Evolutionary conservation across 345 rosid genomes (phyloP).

Genomic region (Brassica cretica): DNA sequence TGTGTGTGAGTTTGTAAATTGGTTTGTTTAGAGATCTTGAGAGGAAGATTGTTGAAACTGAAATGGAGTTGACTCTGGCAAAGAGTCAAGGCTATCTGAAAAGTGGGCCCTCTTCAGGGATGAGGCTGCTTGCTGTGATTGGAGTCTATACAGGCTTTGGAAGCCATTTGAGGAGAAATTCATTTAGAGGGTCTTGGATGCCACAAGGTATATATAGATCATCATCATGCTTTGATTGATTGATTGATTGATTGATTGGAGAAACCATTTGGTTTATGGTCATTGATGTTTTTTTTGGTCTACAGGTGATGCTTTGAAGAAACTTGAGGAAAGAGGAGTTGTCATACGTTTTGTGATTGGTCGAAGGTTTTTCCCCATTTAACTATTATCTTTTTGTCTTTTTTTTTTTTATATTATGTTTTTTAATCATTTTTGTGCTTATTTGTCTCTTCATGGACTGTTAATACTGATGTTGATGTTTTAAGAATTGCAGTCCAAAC

Average conservation of each 20-base stretch:
- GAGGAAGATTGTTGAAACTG: conserved; percentile 80
- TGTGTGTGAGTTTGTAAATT: not conserved
- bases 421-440: not conserved
- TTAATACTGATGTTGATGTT: conserved; percentile 26
- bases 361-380: conserved; percentile 61
- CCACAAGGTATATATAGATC: conserved; percentile 59
- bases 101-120: conserved; percentile 43
- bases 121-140: conserved; percentile 81
- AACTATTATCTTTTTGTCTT: conserved; percentile 11
- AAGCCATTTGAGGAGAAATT: conserved; percentile 69
- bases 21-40: conserved; percentile 65
- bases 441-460: not conserved
- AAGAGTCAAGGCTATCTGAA: conserved; percentile 84
- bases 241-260: not conserved
- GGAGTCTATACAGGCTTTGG: conserved; percentile 98
- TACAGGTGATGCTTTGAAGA: conserved; percentile 71
- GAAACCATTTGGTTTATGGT: not conserved
- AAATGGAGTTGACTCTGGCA: conserved; percentile 94
- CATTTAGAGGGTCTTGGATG: conserved; percentile 94
- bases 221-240: conserved; percentile 4
- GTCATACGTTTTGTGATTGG: conserved; percentile 92
- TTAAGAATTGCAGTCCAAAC: conserved; percentile 62
- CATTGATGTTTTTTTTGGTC: not conserved
- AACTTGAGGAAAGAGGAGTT: conserved; percentile 91
- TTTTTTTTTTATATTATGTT: not conserved